Percentiles rank a stretch among this genome's conserved stretches.
These are phyloP conservation scores for Cutaneotrichosporon sp. DNA, from an alignment of 1,284 basidiomycete species.

Conservation along the genomic window DNA sequence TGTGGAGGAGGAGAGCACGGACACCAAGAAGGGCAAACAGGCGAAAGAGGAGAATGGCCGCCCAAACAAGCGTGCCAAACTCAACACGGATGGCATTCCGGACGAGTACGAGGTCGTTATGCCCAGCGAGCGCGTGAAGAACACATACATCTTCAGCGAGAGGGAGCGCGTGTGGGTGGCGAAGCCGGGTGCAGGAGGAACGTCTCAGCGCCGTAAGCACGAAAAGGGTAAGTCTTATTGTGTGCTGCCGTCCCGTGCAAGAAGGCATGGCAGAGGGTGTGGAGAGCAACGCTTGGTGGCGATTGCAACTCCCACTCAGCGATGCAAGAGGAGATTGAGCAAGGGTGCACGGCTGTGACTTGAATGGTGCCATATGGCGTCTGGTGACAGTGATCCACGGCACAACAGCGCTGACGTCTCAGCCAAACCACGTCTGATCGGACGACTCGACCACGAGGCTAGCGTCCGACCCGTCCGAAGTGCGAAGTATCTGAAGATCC, in stretches of 20 bases:
- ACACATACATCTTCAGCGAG: slow-evolving; percentile 42
- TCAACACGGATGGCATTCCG: slow-evolving; percentile 30
- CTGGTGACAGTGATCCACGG: too few species aligned
- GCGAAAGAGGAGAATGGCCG: slow-evolving; percentile 2
- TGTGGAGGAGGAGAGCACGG: slow-evolving; percentile 6
- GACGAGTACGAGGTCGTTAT: slow-evolving; percentile 40
- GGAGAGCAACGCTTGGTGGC: too few species aligned
- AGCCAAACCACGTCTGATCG: slow-evolving; percentile 30
- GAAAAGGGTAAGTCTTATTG: slow-evolving; percentile 29
- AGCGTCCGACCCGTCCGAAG: slow-evolving; percentile 39
- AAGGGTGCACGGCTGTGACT: too few species aligned
- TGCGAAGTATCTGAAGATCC: slow-evolving; percentile 49
- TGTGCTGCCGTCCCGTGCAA: neutral
- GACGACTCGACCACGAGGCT: slow-evolving; percentile 42
- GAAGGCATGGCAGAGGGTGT: too few species aligned
- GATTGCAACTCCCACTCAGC: too few species aligned
- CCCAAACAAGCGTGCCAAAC: slow-evolving; percentile 14
- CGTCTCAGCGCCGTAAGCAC: slow-evolving; percentile 26
- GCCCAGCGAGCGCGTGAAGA: slow-evolving; percentile 33
- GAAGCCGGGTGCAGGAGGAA: slow-evolving; percentile 9
- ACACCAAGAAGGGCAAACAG: too few species aligned
- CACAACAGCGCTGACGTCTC: slow-evolving; percentile 4
- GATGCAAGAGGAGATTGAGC: too few species aligned
- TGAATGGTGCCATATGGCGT: too few species aligned
- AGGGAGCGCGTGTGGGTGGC: slow-evolving; percentile 23